Evolutionary conservation across 768 basidiomycete species (phyloP).

Genomic region (Panaeolus cyanescens): DNA sequence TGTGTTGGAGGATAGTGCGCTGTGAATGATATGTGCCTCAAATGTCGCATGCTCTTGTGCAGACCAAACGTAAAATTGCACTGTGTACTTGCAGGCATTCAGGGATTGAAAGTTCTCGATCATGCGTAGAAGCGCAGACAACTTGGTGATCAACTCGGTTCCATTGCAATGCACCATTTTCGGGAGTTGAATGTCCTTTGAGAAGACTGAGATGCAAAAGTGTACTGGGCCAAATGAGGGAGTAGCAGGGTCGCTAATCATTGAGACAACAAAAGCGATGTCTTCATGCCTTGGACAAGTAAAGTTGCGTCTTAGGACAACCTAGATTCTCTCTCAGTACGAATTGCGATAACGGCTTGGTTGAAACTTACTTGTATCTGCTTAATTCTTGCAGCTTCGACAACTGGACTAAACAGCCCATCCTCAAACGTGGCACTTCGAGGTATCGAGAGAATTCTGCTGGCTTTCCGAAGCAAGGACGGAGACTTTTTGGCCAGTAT

Average conservation of each 20-base stretch:
- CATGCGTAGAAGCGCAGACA: constrained; percentile 36
- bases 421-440: constrained; percentile 18
- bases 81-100: constrained; percentile 21
- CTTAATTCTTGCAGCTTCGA: constrained; percentile 39
- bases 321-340: constrained; percentile 21
- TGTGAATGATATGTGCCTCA: constrained; percentile 42
- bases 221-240: constrained; percentile 29
- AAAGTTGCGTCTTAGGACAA: constrained; percentile 44
- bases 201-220: constrained; percentile 39
- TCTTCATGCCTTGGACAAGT: constrained; percentile 48
- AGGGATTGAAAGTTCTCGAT: constrained; percentile 26
- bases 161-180: constrained; percentile 26
- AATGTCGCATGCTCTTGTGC: constrained; percentile 37
- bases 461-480: constrained; percentile 39
- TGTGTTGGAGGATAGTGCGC: constrained; percentile 36
- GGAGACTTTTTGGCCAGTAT: constrained; percentile 32
- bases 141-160: constrained; percentile 31
- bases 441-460: constrained; percentile 39
- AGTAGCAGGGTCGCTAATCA: constrained; percentile 42
- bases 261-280: constrained; percentile 43
- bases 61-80: constrained; percentile 54
- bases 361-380: constrained; percentile 31
- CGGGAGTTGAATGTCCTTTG: constrained; percentile 16
- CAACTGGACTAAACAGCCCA: constrained; percentile 32
- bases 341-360: neutral